These are phyloP conservation scores for Ophiostoma ulmi DNA, from an alignment of 2,329 filamentous ascomycete genomes.

Conservation along the genomic window DNA sequence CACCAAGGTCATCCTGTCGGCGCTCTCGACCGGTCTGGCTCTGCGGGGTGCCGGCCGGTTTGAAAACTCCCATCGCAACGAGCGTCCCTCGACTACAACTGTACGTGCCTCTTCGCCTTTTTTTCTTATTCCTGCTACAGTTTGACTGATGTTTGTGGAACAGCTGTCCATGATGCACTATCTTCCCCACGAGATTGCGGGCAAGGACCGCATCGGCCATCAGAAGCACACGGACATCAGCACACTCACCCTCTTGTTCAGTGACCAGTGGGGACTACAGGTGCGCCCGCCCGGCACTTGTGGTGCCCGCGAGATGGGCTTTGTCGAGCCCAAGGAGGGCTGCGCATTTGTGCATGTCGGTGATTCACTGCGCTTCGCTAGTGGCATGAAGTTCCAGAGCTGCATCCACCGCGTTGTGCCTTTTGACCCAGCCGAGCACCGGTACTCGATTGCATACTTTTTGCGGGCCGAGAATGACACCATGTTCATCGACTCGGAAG, in stretches of 20 bases:
- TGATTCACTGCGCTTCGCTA: conserved; percentile 53
- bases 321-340: conserved; percentile 48
- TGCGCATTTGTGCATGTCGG: conserved; percentile 55
- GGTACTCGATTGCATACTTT: conserved; percentile 57
- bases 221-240: conserved; percentile 56
- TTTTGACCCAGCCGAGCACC: conserved; percentile 47
- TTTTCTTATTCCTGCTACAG: background rate
- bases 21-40: conserved; percentile 44
- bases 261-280: conserved; percentile 54
- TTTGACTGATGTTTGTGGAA: no score
- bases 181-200: conserved; percentile 40
- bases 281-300: conserved; percentile 38
- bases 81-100: conserved; percentile 37
- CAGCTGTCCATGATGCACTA: conserved; percentile 53
- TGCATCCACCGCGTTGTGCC: conserved; percentile 56
- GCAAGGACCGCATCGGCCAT: conserved; percentile 39
- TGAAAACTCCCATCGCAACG: conserved; percentile 49
- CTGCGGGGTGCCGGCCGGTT: conserved; percentile 44
- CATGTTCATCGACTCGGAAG: conserved; percentile 52
- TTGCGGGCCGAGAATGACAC: conserved; percentile 52
- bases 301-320: conserved; percentile 46
- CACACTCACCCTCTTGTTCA: conserved; percentile 52
- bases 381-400: conserved; percentile 49
- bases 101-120: background rate
- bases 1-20: conserved; percentile 48